Evolutionary conservation across 1,284 basidiomycete species (phyloP), one percentile per base, ranked within the genome.

Genomic region (Caloboletus firmus): DNA sequence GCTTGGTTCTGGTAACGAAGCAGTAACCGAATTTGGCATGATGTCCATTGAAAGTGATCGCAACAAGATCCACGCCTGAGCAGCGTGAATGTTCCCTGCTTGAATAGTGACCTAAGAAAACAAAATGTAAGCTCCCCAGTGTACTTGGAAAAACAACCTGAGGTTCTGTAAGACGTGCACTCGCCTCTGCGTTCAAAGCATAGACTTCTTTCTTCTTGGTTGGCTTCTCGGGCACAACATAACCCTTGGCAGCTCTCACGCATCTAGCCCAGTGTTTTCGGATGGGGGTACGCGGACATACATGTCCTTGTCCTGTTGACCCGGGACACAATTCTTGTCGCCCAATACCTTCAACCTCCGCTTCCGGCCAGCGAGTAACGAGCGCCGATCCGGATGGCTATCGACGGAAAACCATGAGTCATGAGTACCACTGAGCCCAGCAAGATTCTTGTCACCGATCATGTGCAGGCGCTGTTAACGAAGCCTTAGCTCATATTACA

Each of bases 11-110:
- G 66, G 63, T 5, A 71, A 61, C 6, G 69, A 67, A 37, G 68
- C 26, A 3, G n/a, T 32, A 5, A 68, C 28, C 10, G 54, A 67
- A 20, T 65, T 61, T 9, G 79, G 77, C 9, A 79, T 59, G 35
- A 82, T 60, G 45, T 85, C 76, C 0, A 71, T 76, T 20, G 92
- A 72, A 2, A 87, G 74, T 7, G 81, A 80, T 15, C 76, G 77
- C 13, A 93, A 69, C 8, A 91, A 72, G 15, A 82, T 62, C 91
- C 91, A 93, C 2, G 80, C 76, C 61, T 90, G 83, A 0, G 85
- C 85, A 5, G 83, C 81, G 17, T 82, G 77, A n/a, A 76, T 65
- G 60, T 83, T 78, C 20, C 83, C 84, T 22, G 78, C 85, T 45
- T 81, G 72, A 26, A 82, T 69, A 8, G 91, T 89, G 35, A 82